A percentile compares a stretch with the other conserved stretches of the same genome.
These are phyloP conservation scores for Leishmania lainsoni DNA, from an alignment of 208 protist species.

Conservation along the genomic window DNA sequence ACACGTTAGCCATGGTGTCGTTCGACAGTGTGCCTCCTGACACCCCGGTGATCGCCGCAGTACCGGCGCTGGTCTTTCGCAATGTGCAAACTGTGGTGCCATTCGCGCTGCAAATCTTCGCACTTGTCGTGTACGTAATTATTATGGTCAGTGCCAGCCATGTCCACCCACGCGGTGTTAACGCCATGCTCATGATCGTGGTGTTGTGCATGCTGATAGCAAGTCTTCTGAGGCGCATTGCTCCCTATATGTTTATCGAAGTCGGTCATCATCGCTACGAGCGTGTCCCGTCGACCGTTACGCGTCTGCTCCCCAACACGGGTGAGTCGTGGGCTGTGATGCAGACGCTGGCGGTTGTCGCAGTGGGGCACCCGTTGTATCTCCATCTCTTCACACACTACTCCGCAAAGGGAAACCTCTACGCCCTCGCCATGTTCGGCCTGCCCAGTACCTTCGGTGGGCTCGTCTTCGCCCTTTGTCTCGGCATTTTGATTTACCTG, in stretches of 20 bases:
- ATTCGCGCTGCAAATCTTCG: slow-evolving; percentile 12
- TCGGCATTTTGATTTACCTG: slow-evolving; percentile 20
- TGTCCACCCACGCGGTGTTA: not conserved
- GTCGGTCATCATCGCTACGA: slow-evolving; percentile 27
- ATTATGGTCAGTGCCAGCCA: slow-evolving; percentile 2
- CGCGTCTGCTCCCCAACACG: slow-evolving; percentile 27
- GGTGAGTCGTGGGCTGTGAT: slow-evolving; percentile 23
- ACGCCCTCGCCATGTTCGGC: slow-evolving; percentile 27
- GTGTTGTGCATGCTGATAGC: slow-evolving; percentile 20
- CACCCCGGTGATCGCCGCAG: slow-evolving; percentile 7
- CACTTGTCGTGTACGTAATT: slow-evolving; percentile 10
- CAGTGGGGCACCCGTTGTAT: slow-evolving; percentile 17
- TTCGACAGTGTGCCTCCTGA: slow-evolving; percentile 33
- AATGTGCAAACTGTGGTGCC: slow-evolving; percentile 19
- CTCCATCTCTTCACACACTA: slow-evolving; percentile 32
- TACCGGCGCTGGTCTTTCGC: slow-evolving; percentile 19
- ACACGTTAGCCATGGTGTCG: slow-evolving; percentile 6
- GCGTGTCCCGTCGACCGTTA: slow-evolving; percentile 22
- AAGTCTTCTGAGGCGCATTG: slow-evolving; percentile 21
- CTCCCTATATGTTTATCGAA: slow-evolving; percentile 16
- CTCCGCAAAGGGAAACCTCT: slow-evolving; percentile 7
- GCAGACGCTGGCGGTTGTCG: slow-evolving; percentile 23
- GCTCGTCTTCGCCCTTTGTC: not conserved
- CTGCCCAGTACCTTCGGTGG: slow-evolving; percentile 4
- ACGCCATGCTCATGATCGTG: not conserved